Conservation (phyloP, 2,329 filamentous ascomycete species). For the Alternaria sp. region DNA sequence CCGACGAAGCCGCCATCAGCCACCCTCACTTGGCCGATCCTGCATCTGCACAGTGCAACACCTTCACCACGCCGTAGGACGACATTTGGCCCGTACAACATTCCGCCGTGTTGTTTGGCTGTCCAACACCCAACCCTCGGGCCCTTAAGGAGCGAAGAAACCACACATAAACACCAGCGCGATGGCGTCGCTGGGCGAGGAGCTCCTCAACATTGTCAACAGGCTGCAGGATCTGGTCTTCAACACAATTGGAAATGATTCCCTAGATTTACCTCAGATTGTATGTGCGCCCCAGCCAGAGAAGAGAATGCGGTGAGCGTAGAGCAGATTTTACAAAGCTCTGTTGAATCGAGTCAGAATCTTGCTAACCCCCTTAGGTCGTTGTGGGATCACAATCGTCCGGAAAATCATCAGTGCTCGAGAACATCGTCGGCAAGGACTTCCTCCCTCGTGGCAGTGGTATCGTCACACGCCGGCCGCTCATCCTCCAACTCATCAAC, state of each 20-base stretch:
- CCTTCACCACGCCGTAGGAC: slow-evolving; percentile 16
- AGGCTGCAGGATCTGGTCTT: slow-evolving; percentile 98
- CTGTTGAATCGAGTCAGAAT: background rate
- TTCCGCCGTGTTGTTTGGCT: slow-evolving; percentile 37
- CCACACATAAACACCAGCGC: slow-evolving; percentile 35
- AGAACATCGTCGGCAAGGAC: slow-evolving; percentile 98
- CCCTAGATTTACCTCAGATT: slow-evolving; percentile 96
- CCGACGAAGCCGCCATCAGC: slow-evolving; percentile 25
- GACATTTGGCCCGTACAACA: slow-evolving; percentile 15
- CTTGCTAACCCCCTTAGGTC: slow-evolving; percentile 67
- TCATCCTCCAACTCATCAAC: slow-evolving; percentile 98
- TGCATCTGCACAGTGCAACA: slow-evolving; percentile 17
- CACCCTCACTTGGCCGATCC: slow-evolving; percentile 15
- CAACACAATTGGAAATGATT: slow-evolving; percentile 99
- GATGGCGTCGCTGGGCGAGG: slow-evolving; percentile 96
- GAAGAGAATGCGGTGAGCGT: slow-evolving; percentile 23
- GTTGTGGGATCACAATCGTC: slow-evolving; percentile 98
- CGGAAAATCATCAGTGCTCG: slow-evolving; percentile 96
- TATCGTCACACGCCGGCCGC: slow-evolving; percentile 91
- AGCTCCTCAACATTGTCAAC: slow-evolving; percentile 94
- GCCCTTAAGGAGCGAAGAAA: slow-evolving; percentile 32
- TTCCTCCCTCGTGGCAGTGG: slow-evolving; percentile 96
- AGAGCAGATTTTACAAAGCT: slow-evolving; percentile 21
- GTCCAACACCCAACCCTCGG: slow-evolving; percentile 30
- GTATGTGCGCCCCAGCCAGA: slow-evolving; percentile 70